Conservation (phyloP, 805 yeast genomes). For the Saturnispora galanensis region DNA sequence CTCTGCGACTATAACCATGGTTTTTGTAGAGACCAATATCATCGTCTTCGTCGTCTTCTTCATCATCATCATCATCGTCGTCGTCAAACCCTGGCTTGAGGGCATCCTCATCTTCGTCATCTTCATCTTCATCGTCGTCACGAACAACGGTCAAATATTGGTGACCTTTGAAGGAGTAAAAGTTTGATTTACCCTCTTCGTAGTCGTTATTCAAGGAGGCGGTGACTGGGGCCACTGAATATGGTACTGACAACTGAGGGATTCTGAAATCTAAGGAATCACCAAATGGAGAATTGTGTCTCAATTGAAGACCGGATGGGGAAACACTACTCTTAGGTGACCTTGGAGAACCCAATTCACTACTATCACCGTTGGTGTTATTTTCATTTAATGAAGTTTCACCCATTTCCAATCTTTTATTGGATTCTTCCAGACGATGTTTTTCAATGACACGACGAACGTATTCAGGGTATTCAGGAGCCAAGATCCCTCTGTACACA, state of each 20-base stretch:
- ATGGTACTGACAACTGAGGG: constrained; percentile 46
- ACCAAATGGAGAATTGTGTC: constrained; percentile 21
- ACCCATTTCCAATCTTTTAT: neutral
- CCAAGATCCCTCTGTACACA: constrained; percentile 68
- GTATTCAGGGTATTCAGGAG: constrained; percentile 66
- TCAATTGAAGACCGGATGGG: constrained; percentile 23
- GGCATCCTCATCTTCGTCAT: constrained; percentile 25
- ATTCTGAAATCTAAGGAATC: constrained; percentile 27
- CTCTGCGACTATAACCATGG: constrained; percentile 23
- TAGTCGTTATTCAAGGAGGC: constrained; percentile 36
- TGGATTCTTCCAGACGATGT: constrained; percentile 29
- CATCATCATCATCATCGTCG: constrained; percentile 27
- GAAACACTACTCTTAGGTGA: constrained; percentile 13
- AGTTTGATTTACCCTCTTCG: constrained; percentile 4
- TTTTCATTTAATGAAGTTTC: neutral
- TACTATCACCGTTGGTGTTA: neutral
- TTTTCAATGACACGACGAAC: constrained; percentile 55
- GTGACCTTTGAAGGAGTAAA: constrained; percentile 7
- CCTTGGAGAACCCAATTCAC: constrained; percentile 4
- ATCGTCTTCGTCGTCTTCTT: constrained; percentile 32
- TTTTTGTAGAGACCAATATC: constrained; percentile 19
- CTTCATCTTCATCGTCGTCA: constrained; percentile 26
- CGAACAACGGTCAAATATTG: constrained; percentile 7
- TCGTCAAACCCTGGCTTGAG: constrained; percentile 22
- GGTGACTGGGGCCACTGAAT: constrained; percentile 69